These are phyloP conservation scores for Gloeophyllum trabeum DNA, from an alignment of 768 basidiomycete species.

Conservation along the genomic window DNA sequence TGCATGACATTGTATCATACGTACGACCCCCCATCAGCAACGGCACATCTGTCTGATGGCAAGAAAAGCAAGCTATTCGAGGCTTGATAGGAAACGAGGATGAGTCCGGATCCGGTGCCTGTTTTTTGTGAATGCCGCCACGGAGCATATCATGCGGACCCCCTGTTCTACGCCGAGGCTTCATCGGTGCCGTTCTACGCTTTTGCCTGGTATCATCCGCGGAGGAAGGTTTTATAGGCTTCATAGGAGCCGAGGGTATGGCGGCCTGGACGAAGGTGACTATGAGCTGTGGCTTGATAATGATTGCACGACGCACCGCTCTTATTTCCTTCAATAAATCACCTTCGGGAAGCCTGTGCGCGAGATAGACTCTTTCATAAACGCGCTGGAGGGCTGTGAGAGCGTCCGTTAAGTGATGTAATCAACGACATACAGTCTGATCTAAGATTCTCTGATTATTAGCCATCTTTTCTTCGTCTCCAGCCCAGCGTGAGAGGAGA, in stretches of 20 bases:
- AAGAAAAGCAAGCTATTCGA: constrained; percentile 42
- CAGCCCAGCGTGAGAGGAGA: constrained; percentile 49
- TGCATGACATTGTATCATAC: constrained; percentile 16
- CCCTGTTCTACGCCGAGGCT: too few relatives aligned
- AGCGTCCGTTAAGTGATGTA: constrained; percentile 3
- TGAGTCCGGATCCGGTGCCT: too few relatives aligned
- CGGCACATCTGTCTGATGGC: constrained; percentile 60
- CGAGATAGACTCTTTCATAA: constrained; percentile 38
- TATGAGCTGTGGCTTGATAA: not conserved
- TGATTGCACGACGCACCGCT: constrained; percentile 27
- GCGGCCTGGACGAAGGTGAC: constrained; percentile 23
- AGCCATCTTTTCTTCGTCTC: constrained; percentile 39
- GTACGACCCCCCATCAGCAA: constrained; percentile 67
- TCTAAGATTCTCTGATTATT: constrained; percentile 34
- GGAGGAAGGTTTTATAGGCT: constrained; percentile 40
- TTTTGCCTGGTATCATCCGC: constrained; percentile 23
- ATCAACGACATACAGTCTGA: constrained; percentile 28
- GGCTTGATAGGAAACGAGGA: not conserved
- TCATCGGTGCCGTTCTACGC: constrained; percentile 22
- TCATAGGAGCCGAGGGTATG: constrained; percentile 39
- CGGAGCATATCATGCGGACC: too few relatives aligned
- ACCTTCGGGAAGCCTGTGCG: constrained; percentile 45
- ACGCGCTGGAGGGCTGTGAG: not conserved
- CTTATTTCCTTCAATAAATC: constrained; percentile 48
- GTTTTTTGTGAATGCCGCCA: too few relatives aligned